A percentile compares a stretch with the other conserved stretches of the same genome.
Evolutionary conservation across 164 flowering plant genomes (phyloP).

Genomic region (Umbilicus rupestris): DNA sequence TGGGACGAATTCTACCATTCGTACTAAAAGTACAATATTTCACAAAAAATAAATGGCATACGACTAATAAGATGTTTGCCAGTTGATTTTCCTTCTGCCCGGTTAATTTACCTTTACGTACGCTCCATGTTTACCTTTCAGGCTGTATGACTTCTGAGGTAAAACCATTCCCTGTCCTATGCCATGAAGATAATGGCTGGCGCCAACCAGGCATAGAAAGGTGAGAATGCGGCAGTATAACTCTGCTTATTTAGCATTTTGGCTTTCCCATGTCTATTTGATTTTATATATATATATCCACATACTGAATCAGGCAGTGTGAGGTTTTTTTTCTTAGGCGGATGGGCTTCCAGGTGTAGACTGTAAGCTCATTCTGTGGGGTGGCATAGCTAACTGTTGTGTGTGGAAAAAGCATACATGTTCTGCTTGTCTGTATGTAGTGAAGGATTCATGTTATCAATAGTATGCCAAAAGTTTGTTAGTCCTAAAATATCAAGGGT

Average conservation of each 20-base stretch:
- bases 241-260: too few relatives aligned
- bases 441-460: too few relatives aligned
- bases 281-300: too few relatives aligned
- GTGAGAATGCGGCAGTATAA: neutral
- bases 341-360: too few relatives aligned
- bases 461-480: neutral
- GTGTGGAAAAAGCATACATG: neutral
- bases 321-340: too few relatives aligned
- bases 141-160: neutral
- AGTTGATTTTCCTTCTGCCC: neutral
- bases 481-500: neutral
- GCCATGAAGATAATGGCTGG: constrained; percentile 8
- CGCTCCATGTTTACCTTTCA: neutral
- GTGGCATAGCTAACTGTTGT: neutral
- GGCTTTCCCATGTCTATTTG: neutral
- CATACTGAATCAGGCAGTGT: too few relatives aligned
- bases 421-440: neutral
- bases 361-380: too few relatives aligned
- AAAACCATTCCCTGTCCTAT: constrained; percentile 6
- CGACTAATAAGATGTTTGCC: too few relatives aligned
- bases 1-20: too few relatives aligned
- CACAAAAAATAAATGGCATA: too few relatives aligned
- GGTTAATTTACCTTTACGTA: neutral
- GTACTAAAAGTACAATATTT: too few relatives aligned
- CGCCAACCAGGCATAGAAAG: constrained; percentile 1